Evolutionary conservation across 495 filamentous ascomycete genomes (phyloP).

Genomic region (Aspergillus saccharolyticus): DNA sequence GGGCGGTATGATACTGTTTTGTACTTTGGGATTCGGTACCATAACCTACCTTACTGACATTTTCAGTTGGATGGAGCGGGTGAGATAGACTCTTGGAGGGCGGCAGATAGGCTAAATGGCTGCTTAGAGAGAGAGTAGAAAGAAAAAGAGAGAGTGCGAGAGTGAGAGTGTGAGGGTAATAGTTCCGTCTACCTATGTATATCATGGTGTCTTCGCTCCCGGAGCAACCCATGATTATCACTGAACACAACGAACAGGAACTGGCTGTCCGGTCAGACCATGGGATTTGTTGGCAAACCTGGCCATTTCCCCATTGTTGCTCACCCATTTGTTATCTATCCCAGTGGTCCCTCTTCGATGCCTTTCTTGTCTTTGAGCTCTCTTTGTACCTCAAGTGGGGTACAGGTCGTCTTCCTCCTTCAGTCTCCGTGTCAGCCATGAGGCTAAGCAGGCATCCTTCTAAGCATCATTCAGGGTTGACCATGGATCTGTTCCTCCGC

Average conservation of each 20-base stretch:
- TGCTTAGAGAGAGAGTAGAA: too few relatives aligned
- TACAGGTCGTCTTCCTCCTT: not conserved
- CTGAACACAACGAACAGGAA: not conserved
- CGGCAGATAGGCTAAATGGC: too few relatives aligned
- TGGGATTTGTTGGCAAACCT: not conserved
- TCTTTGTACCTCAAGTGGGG: not conserved
- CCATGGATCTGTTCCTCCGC: not conserved
- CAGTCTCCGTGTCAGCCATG: not conserved
- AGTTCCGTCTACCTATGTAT: not conserved
- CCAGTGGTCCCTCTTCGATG: not conserved
- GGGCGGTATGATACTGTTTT: not conserved
- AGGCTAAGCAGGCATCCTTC: not conserved
- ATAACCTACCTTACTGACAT: not conserved
- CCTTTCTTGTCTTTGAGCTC: not conserved
- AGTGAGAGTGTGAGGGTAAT: too few relatives aligned
- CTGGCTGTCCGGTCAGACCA: not conserved
- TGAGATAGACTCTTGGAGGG: not conserved
- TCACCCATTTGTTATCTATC: not conserved
- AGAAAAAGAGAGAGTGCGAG: too few relatives aligned
- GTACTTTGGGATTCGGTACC: not conserved
- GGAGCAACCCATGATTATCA: not conserved
- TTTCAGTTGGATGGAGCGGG: not conserved
- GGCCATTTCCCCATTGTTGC: not conserved
- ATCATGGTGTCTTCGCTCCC: not conserved
- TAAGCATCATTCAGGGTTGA: not conserved